Conservation (phyloP, 2,329 filamentous ascomycete species). For the Neopestalotiopsis sp. region DNA sequence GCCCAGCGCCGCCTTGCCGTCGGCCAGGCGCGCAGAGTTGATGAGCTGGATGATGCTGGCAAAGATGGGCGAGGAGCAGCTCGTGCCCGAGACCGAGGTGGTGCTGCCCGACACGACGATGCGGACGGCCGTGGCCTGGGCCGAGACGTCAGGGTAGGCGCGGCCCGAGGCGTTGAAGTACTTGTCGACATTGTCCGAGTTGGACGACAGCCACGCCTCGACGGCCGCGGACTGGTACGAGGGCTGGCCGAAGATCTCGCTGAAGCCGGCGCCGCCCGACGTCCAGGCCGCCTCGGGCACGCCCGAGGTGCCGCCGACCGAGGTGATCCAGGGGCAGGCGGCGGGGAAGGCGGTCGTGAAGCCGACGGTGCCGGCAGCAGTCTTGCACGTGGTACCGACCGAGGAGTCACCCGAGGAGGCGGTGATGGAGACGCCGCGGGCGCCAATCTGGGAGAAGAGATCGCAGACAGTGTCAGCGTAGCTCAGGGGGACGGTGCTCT, state of each 20-base stretch:
- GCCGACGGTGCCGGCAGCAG: slow-evolving; percentile 49
- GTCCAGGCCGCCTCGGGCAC: slow-evolving; percentile 39
- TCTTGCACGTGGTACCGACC: slow-evolving; percentile 58
- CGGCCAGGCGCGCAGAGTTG: slow-evolving; percentile 57
- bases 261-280: slow-evolving; percentile 60
- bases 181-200: slow-evolving; percentile 30
- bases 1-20: slow-evolving; percentile 55
- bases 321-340: slow-evolving; percentile 46
- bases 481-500: slow-evolving; percentile 63
- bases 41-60: slow-evolving; percentile 60
- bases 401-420: slow-evolving; percentile 65
- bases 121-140: slow-evolving; percentile 47
- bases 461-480: slow-evolving; percentile 66
- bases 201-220: slow-evolving; percentile 44
- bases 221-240: slow-evolving; percentile 51
- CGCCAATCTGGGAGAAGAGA: slow-evolving; percentile 67
- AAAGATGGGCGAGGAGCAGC: slow-evolving; percentile 59
- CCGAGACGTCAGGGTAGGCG: slow-evolving; percentile 59
- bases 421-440: slow-evolving; percentile 66
- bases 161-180: slow-evolving; percentile 42
- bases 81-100: slow-evolving; percentile 34
- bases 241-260: slow-evolving; percentile 53
- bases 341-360: slow-evolving; percentile 59
- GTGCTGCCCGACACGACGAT: slow-evolving; percentile 42
- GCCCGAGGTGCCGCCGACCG: slow-evolving; percentile 31